phyloP scores from a whole-genome alignment of 1,284 basidiomycete genomes.

The Microstroma glucosiphilum region DNA sequence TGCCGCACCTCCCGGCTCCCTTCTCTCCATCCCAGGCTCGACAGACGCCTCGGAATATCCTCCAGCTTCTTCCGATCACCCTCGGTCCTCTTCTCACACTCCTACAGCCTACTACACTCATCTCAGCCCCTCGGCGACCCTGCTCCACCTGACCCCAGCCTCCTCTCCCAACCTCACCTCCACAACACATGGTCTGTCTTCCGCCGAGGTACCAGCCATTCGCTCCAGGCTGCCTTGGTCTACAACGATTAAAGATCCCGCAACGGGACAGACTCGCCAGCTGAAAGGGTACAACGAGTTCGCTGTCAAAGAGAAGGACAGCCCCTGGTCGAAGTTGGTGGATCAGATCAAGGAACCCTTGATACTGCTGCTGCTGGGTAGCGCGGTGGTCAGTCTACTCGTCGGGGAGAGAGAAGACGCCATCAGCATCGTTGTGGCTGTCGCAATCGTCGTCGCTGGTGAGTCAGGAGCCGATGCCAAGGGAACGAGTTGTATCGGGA shows the following conservation, averaged over 20 bases:
- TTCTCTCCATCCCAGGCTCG: too few species aligned
- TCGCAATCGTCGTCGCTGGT: slow-evolving; percentile 88
- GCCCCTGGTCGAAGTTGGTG: slow-evolving; percentile 74
- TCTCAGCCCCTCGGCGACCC: not conserved
- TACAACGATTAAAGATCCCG: not conserved
- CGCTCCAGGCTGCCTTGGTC: slow-evolving; percentile 10
- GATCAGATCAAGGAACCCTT: slow-evolving; percentile 91
- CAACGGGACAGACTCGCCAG: not conserved
- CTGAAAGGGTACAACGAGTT: slow-evolving; percentile 68
- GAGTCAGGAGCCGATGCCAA: slow-evolving; percentile 30
- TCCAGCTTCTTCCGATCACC: too few species aligned
- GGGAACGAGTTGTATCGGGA: not conserved
- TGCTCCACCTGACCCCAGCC: slow-evolving; percentile 2
- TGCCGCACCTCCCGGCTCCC: too few species aligned
- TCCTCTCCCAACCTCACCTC: slow-evolving; percentile 22
- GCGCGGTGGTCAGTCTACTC: slow-evolving; percentile 74
- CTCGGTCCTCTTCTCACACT: slow-evolving; percentile 13
- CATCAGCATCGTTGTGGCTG: slow-evolving; percentile 84
- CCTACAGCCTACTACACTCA: slow-evolving; percentile 14
- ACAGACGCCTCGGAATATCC: too few species aligned
- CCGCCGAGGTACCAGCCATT: slow-evolving; percentile 21
- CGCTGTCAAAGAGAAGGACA: slow-evolving; percentile 73
- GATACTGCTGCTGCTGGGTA: slow-evolving; percentile 79
- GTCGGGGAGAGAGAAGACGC: slow-evolving; percentile 94
- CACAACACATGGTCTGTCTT: slow-evolving; percentile 26